Base-by-base conservation (phyloP, 495 filamentous ascomycete genomes). In the Neurospora sp. region DNA sequence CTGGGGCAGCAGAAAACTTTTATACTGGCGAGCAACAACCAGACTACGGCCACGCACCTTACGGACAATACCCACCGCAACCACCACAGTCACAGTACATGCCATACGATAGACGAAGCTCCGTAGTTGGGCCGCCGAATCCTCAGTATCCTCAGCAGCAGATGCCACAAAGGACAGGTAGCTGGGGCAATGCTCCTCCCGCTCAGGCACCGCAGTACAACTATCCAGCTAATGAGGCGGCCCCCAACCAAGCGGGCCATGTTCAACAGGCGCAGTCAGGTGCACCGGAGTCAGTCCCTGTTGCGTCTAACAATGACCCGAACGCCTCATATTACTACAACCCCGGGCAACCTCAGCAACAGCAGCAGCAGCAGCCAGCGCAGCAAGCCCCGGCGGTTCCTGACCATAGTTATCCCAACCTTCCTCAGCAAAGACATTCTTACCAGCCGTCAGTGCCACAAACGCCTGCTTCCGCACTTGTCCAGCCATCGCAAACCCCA, bases 1-100 rank as follows among this genome's bases (percentile, higher is more conserved):
- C 86, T 22, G 81, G 87, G 22, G 88, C 89, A 3, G 88, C 89
- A 31, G 94, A 97, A 75, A 94, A 85, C 80, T 97, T 89, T 78
- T 97, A 97, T 78, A 92, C 89, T 40, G 88, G 89, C 40, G 91
- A 91, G 75, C 79, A 85, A 20, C 80, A 84, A 68, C 80, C 85
- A 16, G 91, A 91, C 18, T 89, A 89, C 73, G 77, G 75, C 14
- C 79, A 80, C 31, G 80, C 81, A 39, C 75, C 78, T 31, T 85
- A 85, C 38, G 73, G 79, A 27, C 80, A 82, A 40, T 78, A 76
- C 35, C 72, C 76, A 20, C 83, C 80, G 40, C 82, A 77, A 53
- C 72, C 79, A 14, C 75, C 78, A 9, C 82, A 80, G 73, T 74
- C 79, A 22, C 83, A 82, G 69, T 84, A 82, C 72, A 48, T 78